phyloP scores from a whole-genome alignment of 257 asterid species.

The Mitragyna speciosa region DNA sequence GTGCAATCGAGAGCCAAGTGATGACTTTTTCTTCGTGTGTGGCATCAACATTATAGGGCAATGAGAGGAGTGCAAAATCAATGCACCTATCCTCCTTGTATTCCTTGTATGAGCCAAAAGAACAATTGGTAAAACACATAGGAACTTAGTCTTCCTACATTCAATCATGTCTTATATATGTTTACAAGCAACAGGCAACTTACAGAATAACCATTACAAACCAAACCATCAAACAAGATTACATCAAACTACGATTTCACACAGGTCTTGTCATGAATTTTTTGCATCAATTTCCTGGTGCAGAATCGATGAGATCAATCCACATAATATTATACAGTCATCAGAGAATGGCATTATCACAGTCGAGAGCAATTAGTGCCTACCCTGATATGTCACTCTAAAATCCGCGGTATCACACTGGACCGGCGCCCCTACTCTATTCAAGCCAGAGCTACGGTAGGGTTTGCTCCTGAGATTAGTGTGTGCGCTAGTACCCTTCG shows the following conservation, averaged over 20 bases:
- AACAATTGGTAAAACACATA: neutral
- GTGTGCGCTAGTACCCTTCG: slow-evolving; percentile 45
- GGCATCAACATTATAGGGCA: neutral
- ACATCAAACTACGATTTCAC: slow-evolving; percentile 25
- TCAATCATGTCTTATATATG: slow-evolving; percentile 1
- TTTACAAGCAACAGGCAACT: slow-evolving; percentile 16
- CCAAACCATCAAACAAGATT: slow-evolving; percentile 16
- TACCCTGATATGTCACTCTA: slow-evolving; percentile 25
- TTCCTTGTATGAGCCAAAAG: no score
- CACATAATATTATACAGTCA: neutral
- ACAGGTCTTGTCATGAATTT: slow-evolving; percentile 15
- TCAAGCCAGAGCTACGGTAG: slow-evolving; percentile 26
- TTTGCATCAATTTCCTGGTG: slow-evolving; percentile 8
- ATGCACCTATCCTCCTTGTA: neutral
- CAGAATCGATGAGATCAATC: neutral
- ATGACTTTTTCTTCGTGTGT: neutral
- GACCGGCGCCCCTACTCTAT: slow-evolving; percentile 33
- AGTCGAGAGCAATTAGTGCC: slow-evolving; percentile 25
- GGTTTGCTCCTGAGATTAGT: slow-evolving; percentile 32
- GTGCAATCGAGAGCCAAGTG: neutral
- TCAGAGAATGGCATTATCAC: neutral
- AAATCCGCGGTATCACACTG: slow-evolving; percentile 22
- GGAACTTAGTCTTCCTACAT: neutral
- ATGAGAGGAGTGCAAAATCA: neutral
- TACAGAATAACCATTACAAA: slow-evolving; percentile 16